phyloP scores from a whole-genome alignment of 345 rosid genomes.

The Punica granatum region DNA sequence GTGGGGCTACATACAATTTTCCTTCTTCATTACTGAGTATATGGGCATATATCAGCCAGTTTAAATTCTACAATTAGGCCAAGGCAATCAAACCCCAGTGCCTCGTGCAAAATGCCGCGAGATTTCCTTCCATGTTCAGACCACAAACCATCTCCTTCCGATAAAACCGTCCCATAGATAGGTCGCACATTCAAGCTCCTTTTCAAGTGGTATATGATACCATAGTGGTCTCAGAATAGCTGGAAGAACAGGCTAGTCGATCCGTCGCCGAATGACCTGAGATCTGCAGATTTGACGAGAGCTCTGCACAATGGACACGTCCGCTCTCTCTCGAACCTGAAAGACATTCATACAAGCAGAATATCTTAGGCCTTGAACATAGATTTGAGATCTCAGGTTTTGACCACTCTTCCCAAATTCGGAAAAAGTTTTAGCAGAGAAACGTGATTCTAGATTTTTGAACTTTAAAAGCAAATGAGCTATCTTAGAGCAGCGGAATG shows the following conservation, averaged over 20 bases:
- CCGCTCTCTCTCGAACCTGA: slow-evolving; percentile 98
- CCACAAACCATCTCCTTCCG: neutral
- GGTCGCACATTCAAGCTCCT: neutral
- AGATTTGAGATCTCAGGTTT: neutral
- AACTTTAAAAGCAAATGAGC: neutral
- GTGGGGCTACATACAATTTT: slow-evolving; percentile 2
- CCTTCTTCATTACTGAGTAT: neutral
- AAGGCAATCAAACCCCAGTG: neutral
- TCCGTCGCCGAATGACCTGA: slow-evolving; percentile 92
- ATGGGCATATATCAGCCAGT: neutral
- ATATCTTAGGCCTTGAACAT: neutral
- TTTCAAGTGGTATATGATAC: neutral
- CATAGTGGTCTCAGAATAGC: slow-evolving; percentile 41
- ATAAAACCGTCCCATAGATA: neutral
- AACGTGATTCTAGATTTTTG: neutral
- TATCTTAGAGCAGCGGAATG: neutral
- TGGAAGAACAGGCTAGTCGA: slow-evolving; percentile 95
- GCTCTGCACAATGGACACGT: slow-evolving; percentile 98
- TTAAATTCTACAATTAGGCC: neutral
- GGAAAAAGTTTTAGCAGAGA: neutral
- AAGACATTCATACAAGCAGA: neutral
- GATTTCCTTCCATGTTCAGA: neutral
- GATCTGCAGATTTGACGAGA: slow-evolving; percentile 86
- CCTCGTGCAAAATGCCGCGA: neutral
- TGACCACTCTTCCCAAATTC: neutral